Evolutionary conservation across 202 grass and related monocot genomes (phyloP), one percentile per base, ranked within the genome.

Genomic region (Schoenoplectus tabernaemontani): DNA sequence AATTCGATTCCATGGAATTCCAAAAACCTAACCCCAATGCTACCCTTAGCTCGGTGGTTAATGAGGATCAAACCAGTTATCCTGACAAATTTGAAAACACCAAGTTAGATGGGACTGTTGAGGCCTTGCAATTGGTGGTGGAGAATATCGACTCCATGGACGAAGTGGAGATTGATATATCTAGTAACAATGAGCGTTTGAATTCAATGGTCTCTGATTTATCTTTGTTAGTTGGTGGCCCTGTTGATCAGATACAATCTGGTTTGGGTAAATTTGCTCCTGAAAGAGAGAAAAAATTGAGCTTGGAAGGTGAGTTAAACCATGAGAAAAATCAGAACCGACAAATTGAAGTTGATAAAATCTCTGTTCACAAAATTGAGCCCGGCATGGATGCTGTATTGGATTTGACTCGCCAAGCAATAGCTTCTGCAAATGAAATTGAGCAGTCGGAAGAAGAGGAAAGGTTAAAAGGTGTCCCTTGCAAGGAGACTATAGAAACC

Each of bases 181-280:
- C 44, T 65, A 33, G 3, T 53, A 63, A 63, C 44, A 36, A 15
- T 56, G 56, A 64, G 12, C 42, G 13, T 56, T 69, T 87, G 80
- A 82, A 89, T 78, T 66, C 70, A 2, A 82, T 84, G 80, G 63
- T 90, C 71, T 90, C 61, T 56, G 68, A 90, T 76, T 87, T 88
- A 10, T 89, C 86, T n/a, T 88, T 78, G 56, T 48, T 87, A 70
- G 62, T 93, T 81, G 82, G 84, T 89, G 78, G 50, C 70, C 68
- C 48, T 47, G 76, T 33, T 85, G 67, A 43, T 84, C 69, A 67
- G 16, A 42, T 65, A 11, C 46, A 75, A 51, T 36, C 28, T 54
- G 47, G 15, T 75, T 54, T 15, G 7, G 5, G 15, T 54, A 6
- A 54, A 54, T 75, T 75, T 54, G 13, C 46, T 53, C 28, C 30